Percentiles rank a stretch among this genome's conserved stretches.
phyloP scores from a whole-genome alignment of 371 early-diverging fungal genomes.

The Phascolomyces articulosus region DNA sequence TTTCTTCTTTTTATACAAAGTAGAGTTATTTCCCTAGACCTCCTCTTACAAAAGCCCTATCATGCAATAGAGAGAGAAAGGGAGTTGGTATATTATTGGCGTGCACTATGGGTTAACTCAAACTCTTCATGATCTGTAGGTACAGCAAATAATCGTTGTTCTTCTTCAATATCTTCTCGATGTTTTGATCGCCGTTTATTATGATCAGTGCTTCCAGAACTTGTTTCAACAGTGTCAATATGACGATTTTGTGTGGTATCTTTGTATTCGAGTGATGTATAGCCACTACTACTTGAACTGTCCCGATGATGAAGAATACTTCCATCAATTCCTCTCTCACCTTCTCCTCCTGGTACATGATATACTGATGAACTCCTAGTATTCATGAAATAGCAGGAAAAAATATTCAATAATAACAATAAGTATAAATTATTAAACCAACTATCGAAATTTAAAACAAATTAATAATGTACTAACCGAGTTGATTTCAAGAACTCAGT shows the following conservation, averaged over 20 bases:
- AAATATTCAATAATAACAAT: no score
- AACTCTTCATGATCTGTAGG: slow-evolving; percentile 1
- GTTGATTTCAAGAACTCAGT: slow-evolving; percentile 11
- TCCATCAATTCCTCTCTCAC: no score
- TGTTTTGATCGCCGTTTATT: background rate
- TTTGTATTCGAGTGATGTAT: slow-evolving; percentile 4
- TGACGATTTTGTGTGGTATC: background rate
- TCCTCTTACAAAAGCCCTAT: no score
- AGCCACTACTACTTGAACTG: slow-evolving; percentile 1
- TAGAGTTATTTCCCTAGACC: no score
- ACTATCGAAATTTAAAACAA: no score
- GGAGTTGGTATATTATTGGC: background rate
- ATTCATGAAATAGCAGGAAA: background rate
- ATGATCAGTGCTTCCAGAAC: background rate
- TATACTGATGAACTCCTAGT: background rate
- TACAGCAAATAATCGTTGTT: background rate
- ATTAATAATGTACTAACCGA: background rate
- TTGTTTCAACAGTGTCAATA: background rate
- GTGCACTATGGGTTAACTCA: background rate
- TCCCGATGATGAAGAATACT: background rate
- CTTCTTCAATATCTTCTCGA: background rate
- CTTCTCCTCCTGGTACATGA: background rate
- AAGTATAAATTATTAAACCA: no score
- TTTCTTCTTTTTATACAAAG: no score
- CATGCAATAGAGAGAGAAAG: background rate